These are phyloP conservation scores for Pichia phayaonensis DNA, from an alignment of 805 yeast genomes.

Conservation along the genomic window DNA sequence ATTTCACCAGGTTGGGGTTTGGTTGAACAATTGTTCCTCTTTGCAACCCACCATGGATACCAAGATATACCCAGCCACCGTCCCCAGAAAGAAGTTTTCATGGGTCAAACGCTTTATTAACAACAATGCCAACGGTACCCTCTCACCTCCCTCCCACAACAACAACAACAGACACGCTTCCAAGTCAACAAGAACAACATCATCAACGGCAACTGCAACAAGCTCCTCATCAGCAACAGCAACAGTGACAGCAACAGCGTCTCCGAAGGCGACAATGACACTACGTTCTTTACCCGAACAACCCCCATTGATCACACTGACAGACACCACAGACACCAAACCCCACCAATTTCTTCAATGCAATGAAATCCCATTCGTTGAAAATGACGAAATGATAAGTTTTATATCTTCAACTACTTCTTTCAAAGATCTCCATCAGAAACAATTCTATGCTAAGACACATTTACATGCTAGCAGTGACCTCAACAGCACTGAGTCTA, in stretches of 20 bases:
- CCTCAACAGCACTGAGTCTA: neutral
- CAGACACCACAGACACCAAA: neutral
- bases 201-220: too few species aligned
- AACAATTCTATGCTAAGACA: constrained; percentile 1
- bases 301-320: neutral
- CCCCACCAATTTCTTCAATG: neutral
- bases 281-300: neutral
- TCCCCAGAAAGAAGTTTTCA: constrained; percentile 22
- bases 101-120: constrained; percentile 22
- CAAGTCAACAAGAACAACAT: neutral
- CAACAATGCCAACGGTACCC: neutral
- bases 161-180: neutral
- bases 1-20: too few species aligned
- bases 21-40: too few species aligned
- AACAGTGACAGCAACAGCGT: too few species aligned
- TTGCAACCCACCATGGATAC: neutral
- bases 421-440: neutral
- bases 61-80: neutral
- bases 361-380: constrained; percentile 1
- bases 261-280: too few species aligned
- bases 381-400: constrained; percentile 4
- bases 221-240: too few species aligned
- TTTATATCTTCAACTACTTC: constrained; percentile 4
- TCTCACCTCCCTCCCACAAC: too few species aligned
- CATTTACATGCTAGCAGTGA: neutral